Percentiles rank a stretch among this genome's conserved stretches.
Evolutionary conservation across 2,329 filamentous ascomycete species (phyloP).

Genomic region (Cordyceps militaris): DNA sequence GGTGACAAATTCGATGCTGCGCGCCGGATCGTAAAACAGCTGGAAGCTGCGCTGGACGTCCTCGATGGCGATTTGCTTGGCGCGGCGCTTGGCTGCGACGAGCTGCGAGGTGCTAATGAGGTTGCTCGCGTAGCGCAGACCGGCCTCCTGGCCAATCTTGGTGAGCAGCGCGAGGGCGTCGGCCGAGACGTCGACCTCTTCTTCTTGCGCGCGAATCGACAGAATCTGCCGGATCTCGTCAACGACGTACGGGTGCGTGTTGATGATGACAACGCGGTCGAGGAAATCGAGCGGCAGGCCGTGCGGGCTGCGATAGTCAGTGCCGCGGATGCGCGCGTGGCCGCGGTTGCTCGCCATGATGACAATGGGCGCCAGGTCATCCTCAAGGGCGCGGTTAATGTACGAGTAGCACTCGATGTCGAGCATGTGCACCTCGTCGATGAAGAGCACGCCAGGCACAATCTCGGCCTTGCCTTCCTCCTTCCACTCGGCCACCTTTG

Average conservation of each 20-base stretch:
- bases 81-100: conserved; percentile 75
- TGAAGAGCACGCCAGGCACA: conserved; percentile 92
- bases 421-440: conserved; percentile 99
- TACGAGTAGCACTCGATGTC: conserved; percentile 99
- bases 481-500: conserved; percentile 97
- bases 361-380: conserved; percentile 89
- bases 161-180: conserved; percentile 89
- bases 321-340: conserved; percentile 84
- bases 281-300: conserved; percentile 93
- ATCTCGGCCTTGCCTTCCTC: conserved; percentile 99
- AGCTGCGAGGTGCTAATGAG: conserved; percentile 92
- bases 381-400: conserved; percentile 93
- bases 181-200: conserved; percentile 85
- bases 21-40: conserved; percentile 83
- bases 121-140: conserved; percentile 93
- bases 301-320: conserved; percentile 87
- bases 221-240: conserved; percentile 92
- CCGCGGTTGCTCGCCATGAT: conserved; percentile 99
- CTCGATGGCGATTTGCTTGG: conserved; percentile 73
- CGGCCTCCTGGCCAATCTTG: conserved; percentile 90
- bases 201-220: conserved; percentile 85
- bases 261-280: conserved; percentile 92
- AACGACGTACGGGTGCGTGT: conserved; percentile 73
- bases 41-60: conserved; percentile 92
- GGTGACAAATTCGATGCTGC: conserved; percentile 84